phyloP scores from a whole-genome alignment of 2,329 filamentous ascomycete genomes.

The Diplodia scrobiculata region DNA sequence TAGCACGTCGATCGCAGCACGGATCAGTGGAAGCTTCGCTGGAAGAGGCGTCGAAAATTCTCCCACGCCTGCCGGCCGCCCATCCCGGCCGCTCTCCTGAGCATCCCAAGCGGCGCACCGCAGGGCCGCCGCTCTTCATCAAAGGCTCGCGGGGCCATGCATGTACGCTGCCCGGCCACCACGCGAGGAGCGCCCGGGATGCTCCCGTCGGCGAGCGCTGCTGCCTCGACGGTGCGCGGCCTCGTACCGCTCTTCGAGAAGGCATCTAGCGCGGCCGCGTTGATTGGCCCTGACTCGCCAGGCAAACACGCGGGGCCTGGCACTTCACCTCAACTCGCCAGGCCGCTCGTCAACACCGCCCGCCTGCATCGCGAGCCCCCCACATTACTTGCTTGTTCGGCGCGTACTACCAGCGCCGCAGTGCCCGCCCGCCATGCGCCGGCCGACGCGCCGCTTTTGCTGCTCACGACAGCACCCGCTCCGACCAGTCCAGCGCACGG shows the following conservation, averaged over 20 bases:
- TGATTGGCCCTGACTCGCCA: slow-evolving; percentile 25
- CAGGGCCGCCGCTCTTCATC: slow-evolving; percentile 22
- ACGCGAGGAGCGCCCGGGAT: slow-evolving; percentile 23
- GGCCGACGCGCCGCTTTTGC: slow-evolving; percentile 24
- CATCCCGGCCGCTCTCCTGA: slow-evolving; percentile 1
- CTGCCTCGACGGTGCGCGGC: slow-evolving; percentile 16
- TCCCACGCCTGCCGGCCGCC: slow-evolving; percentile 11
- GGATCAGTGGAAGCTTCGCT: slow-evolving; percentile 24
- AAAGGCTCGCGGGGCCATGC: slow-evolving; percentile 25
- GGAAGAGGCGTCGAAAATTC: slow-evolving; percentile 18
- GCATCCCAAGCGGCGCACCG: background rate
- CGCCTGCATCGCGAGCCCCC: background rate
- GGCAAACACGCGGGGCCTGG: slow-evolving; percentile 24
- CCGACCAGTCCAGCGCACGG: background rate
- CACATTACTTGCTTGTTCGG: slow-evolving; percentile 17
- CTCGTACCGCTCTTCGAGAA: slow-evolving; percentile 26
- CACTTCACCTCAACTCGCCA: background rate
- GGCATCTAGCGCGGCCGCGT: slow-evolving; percentile 16
- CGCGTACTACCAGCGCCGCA: slow-evolving; percentile 12
- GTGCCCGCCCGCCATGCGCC: background rate
- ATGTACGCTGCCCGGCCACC: slow-evolving; percentile 19
- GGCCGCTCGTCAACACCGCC: slow-evolving; percentile 3
- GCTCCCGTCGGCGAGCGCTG: slow-evolving; percentile 11
- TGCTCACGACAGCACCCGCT: slow-evolving; percentile 22
- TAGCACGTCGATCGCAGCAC: slow-evolving; percentile 27